These are phyloP conservation scores for Pseudevernia furfuracea DNA, from an alignment of 495 filamentous ascomycete species.

Conservation along the genomic window DNA sequence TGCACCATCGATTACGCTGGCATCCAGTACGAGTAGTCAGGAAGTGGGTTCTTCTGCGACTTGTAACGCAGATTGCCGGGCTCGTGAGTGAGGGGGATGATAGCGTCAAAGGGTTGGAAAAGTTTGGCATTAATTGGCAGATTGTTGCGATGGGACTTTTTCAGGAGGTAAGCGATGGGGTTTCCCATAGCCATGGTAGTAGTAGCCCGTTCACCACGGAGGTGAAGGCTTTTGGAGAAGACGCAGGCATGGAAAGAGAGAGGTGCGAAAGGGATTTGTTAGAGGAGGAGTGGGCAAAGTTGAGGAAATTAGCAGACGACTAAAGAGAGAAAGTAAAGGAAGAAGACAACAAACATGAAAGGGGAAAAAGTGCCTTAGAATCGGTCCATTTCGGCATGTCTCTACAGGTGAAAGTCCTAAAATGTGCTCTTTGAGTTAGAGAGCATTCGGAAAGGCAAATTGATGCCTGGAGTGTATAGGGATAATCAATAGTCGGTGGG, in stretches of 20 bases:
- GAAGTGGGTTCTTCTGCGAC: constrained; percentile 36
- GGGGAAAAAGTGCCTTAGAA: neutral
- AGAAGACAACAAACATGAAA: neutral
- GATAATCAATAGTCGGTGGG: too few species aligned
- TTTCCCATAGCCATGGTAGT: constrained; percentile 48
- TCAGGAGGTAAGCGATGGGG: neutral
- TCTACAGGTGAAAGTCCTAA: neutral
- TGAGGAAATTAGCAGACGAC: constrained; percentile 17
- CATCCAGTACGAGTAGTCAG: constrained; percentile 42
- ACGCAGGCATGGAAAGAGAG: neutral
- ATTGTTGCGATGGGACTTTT: constrained; percentile 3
- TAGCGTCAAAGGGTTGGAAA: constrained; percentile 1
- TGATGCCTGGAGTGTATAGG: neutral
- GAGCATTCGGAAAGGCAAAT: neutral
- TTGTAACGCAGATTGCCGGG: constrained; percentile 31
- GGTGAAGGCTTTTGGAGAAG: constrained; percentile 29
- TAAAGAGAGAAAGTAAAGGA: neutral
- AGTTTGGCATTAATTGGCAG: constrained; percentile 16
- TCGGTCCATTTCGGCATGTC: neutral
- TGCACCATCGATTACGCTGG: constrained; percentile 29
- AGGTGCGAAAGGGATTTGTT: neutral
- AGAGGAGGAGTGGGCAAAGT: constrained; percentile 28
- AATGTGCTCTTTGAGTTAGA: neutral
- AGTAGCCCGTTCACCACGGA: constrained; percentile 40
- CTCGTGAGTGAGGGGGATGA: constrained; percentile 8